Conservation (phyloP, 768 basidiomycete genomes). For the Strobilomyces echinocephalus region DNA sequence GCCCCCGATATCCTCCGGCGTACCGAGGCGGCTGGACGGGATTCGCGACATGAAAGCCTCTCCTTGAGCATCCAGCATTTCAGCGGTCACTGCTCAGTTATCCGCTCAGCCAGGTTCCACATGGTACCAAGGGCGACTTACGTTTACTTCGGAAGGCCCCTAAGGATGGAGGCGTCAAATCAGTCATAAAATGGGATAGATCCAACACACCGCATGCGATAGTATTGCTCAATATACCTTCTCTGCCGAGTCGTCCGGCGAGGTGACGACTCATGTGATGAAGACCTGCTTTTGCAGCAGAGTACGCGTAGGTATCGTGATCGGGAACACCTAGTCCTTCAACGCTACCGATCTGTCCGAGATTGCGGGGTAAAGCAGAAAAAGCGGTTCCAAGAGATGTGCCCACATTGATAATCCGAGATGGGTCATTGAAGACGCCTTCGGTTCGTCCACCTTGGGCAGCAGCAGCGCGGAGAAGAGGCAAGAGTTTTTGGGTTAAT, state of each 20-base stretch:
- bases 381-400: not conserved
- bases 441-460: conserved; percentile 36
- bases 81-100: conserved; percentile 45
- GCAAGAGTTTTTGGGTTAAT: conserved; percentile 55
- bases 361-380: not conserved
- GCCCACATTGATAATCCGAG: conserved; percentile 56
- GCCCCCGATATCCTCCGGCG: conserved; percentile 60
- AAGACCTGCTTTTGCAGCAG: conserved; percentile 58
- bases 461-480: conserved; percentile 48
- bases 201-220: conserved; percentile 52
- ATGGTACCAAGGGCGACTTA: conserved; percentile 11
- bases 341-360: conserved; percentile 53
- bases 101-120: not conserved
- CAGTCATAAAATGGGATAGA: not conserved
- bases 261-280: conserved; percentile 58
- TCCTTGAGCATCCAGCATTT: conserved; percentile 43
- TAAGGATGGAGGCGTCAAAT: conserved; percentile 2
- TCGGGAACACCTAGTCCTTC: conserved; percentile 51
- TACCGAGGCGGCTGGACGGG: conserved; percentile 53
- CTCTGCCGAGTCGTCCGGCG: conserved; percentile 50
- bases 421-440: conserved; percentile 40
- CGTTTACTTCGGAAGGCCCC: conserved; percentile 43
- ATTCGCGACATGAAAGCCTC: conserved; percentile 40
- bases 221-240: conserved; percentile 58
- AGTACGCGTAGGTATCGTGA: conserved; percentile 62